These are phyloP conservation scores for Suaeda aralocaspica DNA, from an alignment of 148 eudicot genomes.

Conservation along the genomic window DNA sequence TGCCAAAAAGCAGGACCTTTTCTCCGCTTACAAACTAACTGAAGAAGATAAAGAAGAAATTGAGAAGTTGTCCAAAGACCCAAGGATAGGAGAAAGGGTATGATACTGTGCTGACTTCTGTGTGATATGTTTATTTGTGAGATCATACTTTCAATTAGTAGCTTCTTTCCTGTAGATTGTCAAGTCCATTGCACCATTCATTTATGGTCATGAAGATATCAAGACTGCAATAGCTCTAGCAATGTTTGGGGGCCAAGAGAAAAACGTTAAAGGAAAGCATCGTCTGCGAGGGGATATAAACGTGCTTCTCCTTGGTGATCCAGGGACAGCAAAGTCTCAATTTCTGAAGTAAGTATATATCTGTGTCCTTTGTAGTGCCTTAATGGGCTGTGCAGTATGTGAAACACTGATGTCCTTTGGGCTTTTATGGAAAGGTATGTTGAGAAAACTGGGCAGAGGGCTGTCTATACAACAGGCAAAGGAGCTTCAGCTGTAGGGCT, in stretches of 20 bases:
- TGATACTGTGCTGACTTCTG: conserved; percentile 5
- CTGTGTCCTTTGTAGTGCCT: not conserved
- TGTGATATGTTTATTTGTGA: not conserved
- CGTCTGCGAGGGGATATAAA: conserved; percentile 91
- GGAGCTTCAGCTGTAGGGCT: conserved; percentile 99
- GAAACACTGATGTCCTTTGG: not conserved
- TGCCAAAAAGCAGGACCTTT: conserved; percentile 92
- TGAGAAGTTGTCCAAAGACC: conserved; percentile 83
- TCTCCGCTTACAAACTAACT: conserved; percentile 87
- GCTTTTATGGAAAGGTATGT: conserved; percentile 51
- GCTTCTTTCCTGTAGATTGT: conserved; percentile 42
- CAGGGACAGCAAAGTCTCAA: conserved; percentile 97
- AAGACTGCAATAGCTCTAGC: conserved; percentile 97
- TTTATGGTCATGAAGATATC: conserved; percentile 94
- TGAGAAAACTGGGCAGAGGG: conserved; percentile 97
- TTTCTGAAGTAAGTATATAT: conserved; percentile 69
- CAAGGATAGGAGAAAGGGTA: conserved; percentile 88
- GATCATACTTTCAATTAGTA: not conserved
- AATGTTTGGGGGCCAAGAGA: conserved; percentile 97
- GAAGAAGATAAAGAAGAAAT: conserved; percentile 97
- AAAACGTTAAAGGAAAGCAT: conserved; percentile 90
- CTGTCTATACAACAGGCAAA: conserved; percentile 95
- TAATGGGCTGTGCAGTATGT: not conserved
- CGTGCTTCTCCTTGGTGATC: conserved; percentile 91
- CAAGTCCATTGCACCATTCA: conserved; percentile 96